Conservation (phyloP, 306 rosid genomes). For the Pyrus betulifolia region DNA sequence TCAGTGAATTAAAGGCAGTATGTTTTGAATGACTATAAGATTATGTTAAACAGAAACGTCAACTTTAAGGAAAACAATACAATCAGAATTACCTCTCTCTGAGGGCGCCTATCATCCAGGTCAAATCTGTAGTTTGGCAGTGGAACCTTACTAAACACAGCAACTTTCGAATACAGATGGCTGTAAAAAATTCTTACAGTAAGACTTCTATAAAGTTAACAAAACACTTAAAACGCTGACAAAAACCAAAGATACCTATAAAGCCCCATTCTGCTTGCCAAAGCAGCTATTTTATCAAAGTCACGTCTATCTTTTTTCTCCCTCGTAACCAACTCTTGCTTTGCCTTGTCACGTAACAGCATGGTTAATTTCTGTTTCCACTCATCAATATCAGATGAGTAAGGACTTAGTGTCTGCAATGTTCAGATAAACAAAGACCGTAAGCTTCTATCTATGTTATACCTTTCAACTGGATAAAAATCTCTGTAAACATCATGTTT, state of each 20-base stretch:
- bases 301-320: conserved; percentile 81
- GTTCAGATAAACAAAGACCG: not conserved
- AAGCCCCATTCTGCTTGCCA: conserved; percentile 78
- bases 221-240: not conserved
- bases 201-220: conserved; percentile 5
- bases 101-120: conserved; percentile 85
- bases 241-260: conserved; percentile 43
- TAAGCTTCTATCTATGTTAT: not conserved
- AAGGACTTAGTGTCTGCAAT: conserved; percentile 41
- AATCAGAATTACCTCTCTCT: conserved; percentile 62
- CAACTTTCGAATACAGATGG: conserved; percentile 71
- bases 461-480: not conserved
- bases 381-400: conserved; percentile 25
- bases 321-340: conserved; percentile 70
- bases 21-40: not conserved
- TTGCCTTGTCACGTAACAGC: conserved; percentile 57
- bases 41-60: not conserved
- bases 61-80: conserved; percentile 2
- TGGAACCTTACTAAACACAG: conserved; percentile 81
- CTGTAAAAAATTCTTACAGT: conserved; percentile 43
- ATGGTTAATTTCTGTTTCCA: conserved; percentile 54
- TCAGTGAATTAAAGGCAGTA: not conserved
- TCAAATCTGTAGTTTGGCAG: conserved; percentile 94
- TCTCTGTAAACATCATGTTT: not conserved
- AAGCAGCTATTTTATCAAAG: conserved; percentile 59